phyloP scores from a whole-genome alignment of 108 stramenopile species.

The Schizochytrium sp. region DNA sequence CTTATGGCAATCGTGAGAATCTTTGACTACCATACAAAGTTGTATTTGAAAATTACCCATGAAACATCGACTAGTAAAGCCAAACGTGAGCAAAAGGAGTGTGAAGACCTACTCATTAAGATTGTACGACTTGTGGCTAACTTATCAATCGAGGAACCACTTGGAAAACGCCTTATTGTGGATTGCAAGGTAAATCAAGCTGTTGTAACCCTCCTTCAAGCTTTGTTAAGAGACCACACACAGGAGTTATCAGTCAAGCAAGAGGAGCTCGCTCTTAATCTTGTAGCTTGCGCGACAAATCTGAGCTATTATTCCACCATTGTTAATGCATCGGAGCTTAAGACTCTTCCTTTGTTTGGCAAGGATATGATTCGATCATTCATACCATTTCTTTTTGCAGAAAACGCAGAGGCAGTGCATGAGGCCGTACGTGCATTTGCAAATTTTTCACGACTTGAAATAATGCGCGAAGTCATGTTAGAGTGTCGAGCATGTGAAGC shows the following conservation, averaged over 20 bases:
- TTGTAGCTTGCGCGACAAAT: constrained; percentile 10
- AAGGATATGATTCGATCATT: not conserved
- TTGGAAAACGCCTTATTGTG: not conserved
- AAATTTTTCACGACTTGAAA: not conserved
- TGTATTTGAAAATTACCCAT: not conserved
- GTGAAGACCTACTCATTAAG: constrained; percentile 43
- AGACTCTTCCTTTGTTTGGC: not conserved
- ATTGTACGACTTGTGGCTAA: constrained; percentile 29
- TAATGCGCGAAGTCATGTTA: not conserved
- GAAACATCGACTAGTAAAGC: not conserved
- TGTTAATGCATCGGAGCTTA: not conserved
- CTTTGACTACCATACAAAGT: not conserved
- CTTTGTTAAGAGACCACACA: not conserved
- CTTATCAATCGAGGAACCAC: constrained; percentile 14
- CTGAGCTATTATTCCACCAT: not conserved
- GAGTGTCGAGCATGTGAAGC: not conserved
- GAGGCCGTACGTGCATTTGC: constrained; percentile 55
- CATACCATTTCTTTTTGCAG: constrained; percentile 46
- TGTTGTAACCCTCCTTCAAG: not conserved
- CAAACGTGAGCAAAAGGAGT: not conserved
- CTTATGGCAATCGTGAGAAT: not conserved
- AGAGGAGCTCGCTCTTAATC: constrained; percentile 51
- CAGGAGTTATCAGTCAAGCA: constrained; percentile 28
- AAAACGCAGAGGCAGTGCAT: constrained; percentile 18
- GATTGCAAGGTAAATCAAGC: not conserved